These are phyloP conservation scores for Penicillium sumatraense DNA, from an alignment of 2,329 filamentous ascomycete genomes.

Conservation along the genomic window DNA sequence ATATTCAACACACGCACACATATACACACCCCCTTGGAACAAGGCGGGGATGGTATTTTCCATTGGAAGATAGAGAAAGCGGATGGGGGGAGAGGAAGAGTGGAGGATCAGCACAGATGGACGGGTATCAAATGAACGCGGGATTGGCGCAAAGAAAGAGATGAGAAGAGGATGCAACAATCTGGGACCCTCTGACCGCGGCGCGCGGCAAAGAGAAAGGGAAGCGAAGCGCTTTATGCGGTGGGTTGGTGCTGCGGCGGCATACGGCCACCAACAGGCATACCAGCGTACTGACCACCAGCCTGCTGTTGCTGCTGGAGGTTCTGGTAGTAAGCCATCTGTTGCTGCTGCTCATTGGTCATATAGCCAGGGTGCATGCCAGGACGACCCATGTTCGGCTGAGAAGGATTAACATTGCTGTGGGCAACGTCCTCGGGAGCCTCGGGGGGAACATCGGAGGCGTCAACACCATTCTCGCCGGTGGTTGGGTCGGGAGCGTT, in stretches of 20 bases:
- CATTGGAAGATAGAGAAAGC: neutral
- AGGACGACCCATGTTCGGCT: conserved; percentile 68
- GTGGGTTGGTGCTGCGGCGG: conserved; percentile 82
- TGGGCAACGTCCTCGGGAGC: conserved; percentile 88
- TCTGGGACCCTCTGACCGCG: conserved; percentile 28
- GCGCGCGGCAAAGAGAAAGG: conserved; percentile 19
- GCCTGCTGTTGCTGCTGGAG: conserved; percentile 69
- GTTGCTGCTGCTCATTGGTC: conserved; percentile 70
- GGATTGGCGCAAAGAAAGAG: conserved; percentile 32
- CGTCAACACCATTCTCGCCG: conserved; percentile 80
- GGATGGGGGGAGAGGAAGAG: neutral
- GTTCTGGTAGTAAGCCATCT: conserved; percentile 82
- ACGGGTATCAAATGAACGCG: conserved; percentile 45
- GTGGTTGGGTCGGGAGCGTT: conserved; percentile 92
- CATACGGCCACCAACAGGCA: conserved; percentile 78
- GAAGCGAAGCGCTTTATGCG: conserved; percentile 54
- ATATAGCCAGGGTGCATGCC: conserved; percentile 73
- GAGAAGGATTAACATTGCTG: conserved; percentile 73
- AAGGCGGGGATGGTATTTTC: conserved; percentile 10
- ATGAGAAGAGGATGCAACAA: conserved; percentile 31
- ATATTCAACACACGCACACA: conserved; percentile 2
- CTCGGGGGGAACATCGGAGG: conserved; percentile 72
- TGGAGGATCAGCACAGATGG: conserved; percentile 33
- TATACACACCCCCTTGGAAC: neutral
- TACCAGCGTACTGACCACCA: conserved; percentile 71